Conservation (phyloP, 306 rosid species). For the Prosopis cineraria region DNA sequence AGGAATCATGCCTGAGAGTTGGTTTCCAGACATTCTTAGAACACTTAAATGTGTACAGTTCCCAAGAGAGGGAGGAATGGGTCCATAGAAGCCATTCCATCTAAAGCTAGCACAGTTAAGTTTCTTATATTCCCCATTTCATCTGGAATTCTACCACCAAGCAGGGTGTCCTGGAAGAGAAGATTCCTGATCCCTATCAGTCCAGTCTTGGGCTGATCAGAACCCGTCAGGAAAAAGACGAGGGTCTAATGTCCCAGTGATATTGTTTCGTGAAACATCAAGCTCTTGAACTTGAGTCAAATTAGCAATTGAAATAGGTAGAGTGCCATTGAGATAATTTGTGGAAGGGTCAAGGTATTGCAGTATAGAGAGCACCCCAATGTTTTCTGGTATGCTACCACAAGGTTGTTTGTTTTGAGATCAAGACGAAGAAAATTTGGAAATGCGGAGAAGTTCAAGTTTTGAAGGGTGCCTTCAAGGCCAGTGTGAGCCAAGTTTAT, state of each 20-base stretch:
- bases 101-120: constrained; percentile 36
- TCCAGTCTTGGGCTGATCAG: constrained; percentile 31
- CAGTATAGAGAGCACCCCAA: constrained; percentile 37
- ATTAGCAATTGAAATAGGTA: constrained; percentile 50
- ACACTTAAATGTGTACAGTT: constrained; percentile 34
- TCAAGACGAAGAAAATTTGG: constrained; percentile 49
- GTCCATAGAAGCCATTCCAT: constrained; percentile 36
- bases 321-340: constrained; percentile 29
- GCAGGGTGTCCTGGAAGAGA: constrained; percentile 37
- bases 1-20: constrained; percentile 44
- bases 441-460: constrained; percentile 43
- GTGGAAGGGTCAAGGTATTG: constrained; percentile 47
- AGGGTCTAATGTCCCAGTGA: constrained; percentile 40
- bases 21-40: constrained; percentile 35
- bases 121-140: constrained; percentile 44
- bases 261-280: constrained; percentile 43
- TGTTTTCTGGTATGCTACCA: constrained; percentile 4
- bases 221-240: constrained; percentile 43
- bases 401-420: constrained; percentile 36
- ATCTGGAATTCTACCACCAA: constrained; percentile 41
- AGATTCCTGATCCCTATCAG: constrained; percentile 33
- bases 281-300: constrained; percentile 44
- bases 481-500: not conserved
- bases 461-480: constrained; percentile 33
- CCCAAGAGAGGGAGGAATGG: constrained; percentile 40